phyloP scores from a whole-genome alignment of 1,284 basidiomycete genomes.

The Phellinidium pouzarii region DNA sequence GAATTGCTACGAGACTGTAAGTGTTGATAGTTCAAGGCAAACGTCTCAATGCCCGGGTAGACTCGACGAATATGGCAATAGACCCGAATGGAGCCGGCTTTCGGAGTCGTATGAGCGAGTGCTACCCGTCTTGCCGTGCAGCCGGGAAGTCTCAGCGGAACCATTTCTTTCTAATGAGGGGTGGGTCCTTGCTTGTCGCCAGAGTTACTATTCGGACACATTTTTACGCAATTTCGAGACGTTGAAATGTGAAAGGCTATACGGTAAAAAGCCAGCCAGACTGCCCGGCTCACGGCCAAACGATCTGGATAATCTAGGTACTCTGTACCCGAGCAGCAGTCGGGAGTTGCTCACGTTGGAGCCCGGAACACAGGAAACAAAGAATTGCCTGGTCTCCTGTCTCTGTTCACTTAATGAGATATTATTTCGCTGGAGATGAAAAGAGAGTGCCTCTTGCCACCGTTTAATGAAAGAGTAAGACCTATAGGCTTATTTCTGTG shows the following conservation, averaged over 20 bases:
- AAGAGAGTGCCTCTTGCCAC: constrained; percentile 36
- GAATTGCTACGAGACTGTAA: no score
- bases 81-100: neutral
- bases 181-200: neutral
- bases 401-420: neutral
- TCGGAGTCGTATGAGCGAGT: no score
- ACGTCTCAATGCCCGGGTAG: no score
- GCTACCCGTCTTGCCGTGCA: neutral
- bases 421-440: constrained; percentile 38
- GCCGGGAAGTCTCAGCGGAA: neutral
- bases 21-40: no score
- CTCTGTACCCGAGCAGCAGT: no score
- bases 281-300: neutral
- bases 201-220: neutral
- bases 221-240: constrained; percentile 11
- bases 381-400: no score
- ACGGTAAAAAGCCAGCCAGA: constrained; percentile 6
- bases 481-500: no score
- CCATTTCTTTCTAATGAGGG: neutral
- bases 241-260: neutral
- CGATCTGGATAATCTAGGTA: neutral
- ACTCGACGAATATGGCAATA: neutral
- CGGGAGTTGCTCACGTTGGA: no score
- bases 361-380: no score
- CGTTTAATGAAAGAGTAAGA: constrained; percentile 20